These are phyloP conservation scores for Dalechampia spathulata DNA, from an alignment of 441 rosid genomes.

Conservation along the genomic window DNA sequence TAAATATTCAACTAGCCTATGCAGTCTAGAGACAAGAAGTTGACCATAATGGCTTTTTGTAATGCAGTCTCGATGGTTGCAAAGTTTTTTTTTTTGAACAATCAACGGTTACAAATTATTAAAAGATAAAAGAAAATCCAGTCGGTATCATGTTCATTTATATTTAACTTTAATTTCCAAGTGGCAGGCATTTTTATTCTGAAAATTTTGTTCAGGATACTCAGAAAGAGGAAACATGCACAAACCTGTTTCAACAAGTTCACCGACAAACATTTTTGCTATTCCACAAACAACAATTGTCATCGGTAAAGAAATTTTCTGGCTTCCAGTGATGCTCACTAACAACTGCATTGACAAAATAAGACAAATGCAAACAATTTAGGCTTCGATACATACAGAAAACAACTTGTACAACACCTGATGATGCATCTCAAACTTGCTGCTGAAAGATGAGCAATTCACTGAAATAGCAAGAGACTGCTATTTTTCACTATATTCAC, in stretches of 20 bases:
- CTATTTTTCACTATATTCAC: not conserved
- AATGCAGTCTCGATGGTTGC: too few species aligned
- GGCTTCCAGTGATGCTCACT: slow-evolving; percentile 68
- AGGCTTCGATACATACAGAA: not conserved
- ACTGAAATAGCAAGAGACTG: not conserved
- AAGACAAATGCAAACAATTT: not conserved
- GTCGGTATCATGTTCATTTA: not conserved
- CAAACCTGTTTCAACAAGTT: slow-evolving; percentile 84
- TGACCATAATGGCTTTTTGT: not conserved
- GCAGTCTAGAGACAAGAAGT: too few species aligned
- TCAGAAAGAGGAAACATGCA: not conserved
- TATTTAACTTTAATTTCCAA: not conserved
- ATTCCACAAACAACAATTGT: slow-evolving; percentile 83
- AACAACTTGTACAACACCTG: not conserved
- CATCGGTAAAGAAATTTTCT: slow-evolving; percentile 72
- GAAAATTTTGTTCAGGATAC: slow-evolving; percentile 1
- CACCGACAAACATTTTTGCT: slow-evolving; percentile 98
- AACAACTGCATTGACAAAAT: slow-evolving; percentile 49
- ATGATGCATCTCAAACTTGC: slow-evolving; percentile 1
- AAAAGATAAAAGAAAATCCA: too few species aligned
- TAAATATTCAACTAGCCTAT: not conserved
- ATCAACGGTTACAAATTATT: too few species aligned
- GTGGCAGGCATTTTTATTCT: not conserved
- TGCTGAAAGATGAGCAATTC: not conserved
- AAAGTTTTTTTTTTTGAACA: too few species aligned